Evolutionary conservation across 768 basidiomycete species (phyloP).

Genomic region (Amanita pallidorosea): DNA sequence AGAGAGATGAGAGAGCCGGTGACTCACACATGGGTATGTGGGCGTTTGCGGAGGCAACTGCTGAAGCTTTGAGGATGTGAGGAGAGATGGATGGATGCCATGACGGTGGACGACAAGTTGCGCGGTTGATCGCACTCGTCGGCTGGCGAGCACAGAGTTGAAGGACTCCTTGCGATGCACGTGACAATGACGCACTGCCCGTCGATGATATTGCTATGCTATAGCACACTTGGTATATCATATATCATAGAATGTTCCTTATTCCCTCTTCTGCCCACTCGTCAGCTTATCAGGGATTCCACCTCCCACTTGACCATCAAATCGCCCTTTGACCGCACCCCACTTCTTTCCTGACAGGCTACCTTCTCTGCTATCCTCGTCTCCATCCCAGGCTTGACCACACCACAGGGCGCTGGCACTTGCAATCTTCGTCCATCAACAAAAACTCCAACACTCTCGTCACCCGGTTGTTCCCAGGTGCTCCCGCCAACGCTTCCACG

Average conservation of each 20-base stretch:
- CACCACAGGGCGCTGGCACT: slow-evolving; percentile 55
- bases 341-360: slow-evolving; percentile 84
- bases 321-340: slow-evolving; percentile 68
- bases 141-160: no score
- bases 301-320: slow-evolving; percentile 77
- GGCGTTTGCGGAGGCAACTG: neutral
- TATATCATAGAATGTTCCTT: slow-evolving; percentile 50
- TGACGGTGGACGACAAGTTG: no score
- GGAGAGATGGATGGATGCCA: slow-evolving; percentile 32
- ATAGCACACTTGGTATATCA: no score
- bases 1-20: neutral
- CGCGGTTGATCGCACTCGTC: no score
- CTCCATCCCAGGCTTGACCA: slow-evolving; percentile 72
- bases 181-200: neutral
- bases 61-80: slow-evolving; percentile 24
- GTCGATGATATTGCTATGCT: no score
- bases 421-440: slow-evolving; percentile 74
- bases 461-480: slow-evolving; percentile 21
- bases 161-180: neutral
- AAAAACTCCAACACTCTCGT: slow-evolving; percentile 53
- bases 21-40: slow-evolving; percentile 4
- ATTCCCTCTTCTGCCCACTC: slow-evolving; percentile 75
- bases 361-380: slow-evolving; percentile 68
- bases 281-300: slow-evolving; percentile 70
- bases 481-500: slow-evolving; percentile 71